Evolutionary conservation across 2,329 filamentous ascomycete genomes (phyloP).

Genomic region (Arthrinium puccinioides): DNA sequence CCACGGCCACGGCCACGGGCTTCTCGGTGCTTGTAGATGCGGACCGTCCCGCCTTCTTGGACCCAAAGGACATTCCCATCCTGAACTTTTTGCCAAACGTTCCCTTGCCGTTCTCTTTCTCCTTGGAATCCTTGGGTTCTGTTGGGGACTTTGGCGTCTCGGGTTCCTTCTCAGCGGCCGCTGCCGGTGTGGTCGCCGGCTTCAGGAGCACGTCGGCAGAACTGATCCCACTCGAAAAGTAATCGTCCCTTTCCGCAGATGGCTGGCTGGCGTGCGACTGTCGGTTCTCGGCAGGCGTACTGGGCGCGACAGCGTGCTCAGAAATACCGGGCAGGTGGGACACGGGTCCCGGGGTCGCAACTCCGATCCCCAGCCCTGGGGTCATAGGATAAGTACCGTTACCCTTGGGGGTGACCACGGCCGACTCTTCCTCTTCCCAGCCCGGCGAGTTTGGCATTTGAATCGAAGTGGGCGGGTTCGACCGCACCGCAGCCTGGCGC

Average conservation of each 20-base stretch:
- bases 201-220: slow-evolving; percentile 40
- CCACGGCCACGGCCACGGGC: slow-evolving; percentile 58
- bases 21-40: slow-evolving; percentile 63
- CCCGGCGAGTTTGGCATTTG: slow-evolving; percentile 30
- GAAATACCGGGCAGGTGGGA: slow-evolving; percentile 38
- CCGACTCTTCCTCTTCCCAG: slow-evolving; percentile 35
- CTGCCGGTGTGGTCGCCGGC: slow-evolving; percentile 38
- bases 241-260: slow-evolving; percentile 64
- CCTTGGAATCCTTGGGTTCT: slow-evolving; percentile 47
- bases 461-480: slow-evolving; percentile 55
- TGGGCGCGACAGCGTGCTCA: slow-evolving; percentile 36
- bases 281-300: slow-evolving; percentile 45
- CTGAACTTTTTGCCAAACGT: slow-evolving; percentile 33
- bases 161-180: slow-evolving; percentile 32
- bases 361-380: slow-evolving; percentile 70
- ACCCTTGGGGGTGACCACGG: slow-evolving; percentile 53
- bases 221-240: slow-evolving; percentile 61
- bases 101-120: slow-evolving; percentile 48
- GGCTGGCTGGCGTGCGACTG: slow-evolving; percentile 48
- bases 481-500: slow-evolving; percentile 44
- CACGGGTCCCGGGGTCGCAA: slow-evolving; percentile 55
- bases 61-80: slow-evolving; percentile 55
- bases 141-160: slow-evolving; percentile 39
- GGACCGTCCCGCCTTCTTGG: slow-evolving; percentile 75
- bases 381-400: slow-evolving; percentile 62